phyloP scores from a whole-genome alignment of 2,329 filamentous ascomycete genomes.

The Davidsoniella eucalypti region DNA sequence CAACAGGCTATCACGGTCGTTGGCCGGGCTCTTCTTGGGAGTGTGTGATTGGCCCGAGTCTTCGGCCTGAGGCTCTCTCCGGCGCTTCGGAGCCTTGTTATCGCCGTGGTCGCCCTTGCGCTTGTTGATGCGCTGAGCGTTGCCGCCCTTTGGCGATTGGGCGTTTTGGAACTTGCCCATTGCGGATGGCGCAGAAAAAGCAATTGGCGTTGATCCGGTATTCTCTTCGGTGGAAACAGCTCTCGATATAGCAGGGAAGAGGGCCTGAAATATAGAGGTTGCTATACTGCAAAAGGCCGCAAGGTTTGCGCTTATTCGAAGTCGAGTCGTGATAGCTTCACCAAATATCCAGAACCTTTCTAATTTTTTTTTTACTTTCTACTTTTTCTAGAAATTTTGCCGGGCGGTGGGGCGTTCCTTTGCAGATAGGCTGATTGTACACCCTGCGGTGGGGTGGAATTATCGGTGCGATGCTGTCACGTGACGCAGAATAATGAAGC shows the following conservation, averaged over 20 bases:
- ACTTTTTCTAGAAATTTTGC: constrained; percentile 12
- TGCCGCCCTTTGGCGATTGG: constrained; percentile 15
- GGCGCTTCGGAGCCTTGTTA: constrained; percentile 9
- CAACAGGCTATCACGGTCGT: constrained; percentile 28
- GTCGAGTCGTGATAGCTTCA: constrained; percentile 2
- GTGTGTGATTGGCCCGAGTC: constrained; percentile 3
- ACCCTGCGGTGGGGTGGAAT: neutral
- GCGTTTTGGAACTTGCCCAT: constrained; percentile 12
- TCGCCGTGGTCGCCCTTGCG: constrained; percentile 11
- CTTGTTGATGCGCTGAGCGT: constrained; percentile 11
- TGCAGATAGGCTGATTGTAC: constrained; percentile 10
- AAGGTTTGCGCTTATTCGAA: no score
- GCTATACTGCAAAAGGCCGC: neutral
- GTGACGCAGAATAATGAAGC: neutral
- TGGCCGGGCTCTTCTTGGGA: constrained; percentile 2
- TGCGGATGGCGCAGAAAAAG: neutral
- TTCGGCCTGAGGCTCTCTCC: neutral
- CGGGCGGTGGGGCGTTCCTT: constrained; percentile 10
- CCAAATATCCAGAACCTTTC: neutral
- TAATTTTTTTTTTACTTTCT: neutral
- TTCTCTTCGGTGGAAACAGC: no score
- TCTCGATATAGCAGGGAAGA: neutral
- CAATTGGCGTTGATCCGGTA: no score
- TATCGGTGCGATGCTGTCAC: neutral
- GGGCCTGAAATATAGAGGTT: neutral